Conservation (phyloP, 192 early-diverging fungal species). For the Coemansia sp. region DNA sequence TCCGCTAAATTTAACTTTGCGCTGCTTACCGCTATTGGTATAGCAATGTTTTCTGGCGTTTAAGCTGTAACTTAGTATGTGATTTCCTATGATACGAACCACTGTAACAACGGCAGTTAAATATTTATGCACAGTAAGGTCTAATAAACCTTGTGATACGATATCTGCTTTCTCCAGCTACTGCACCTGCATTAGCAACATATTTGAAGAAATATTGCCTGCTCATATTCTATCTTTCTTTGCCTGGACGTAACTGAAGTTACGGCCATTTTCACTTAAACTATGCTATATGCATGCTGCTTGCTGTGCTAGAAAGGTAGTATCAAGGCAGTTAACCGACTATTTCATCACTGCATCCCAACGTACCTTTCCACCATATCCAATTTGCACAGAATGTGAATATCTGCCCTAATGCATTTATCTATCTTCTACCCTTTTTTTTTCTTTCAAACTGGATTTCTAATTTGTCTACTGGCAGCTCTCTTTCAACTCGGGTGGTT, state of each 20-base stretch:
- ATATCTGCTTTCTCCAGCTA: neutral
- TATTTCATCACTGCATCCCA: neutral
- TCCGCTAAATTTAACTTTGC: neutral
- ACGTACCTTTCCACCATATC: neutral
- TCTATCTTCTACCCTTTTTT: neutral
- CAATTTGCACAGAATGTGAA: neutral
- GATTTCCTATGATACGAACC: neutral
- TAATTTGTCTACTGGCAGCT: neutral
- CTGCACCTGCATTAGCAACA: neutral
- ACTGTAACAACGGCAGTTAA: slow-evolving; percentile 6
- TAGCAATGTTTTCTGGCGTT: slow-evolving; percentile 8
- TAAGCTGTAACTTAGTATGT: slow-evolving; percentile 5
- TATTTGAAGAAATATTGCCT: neutral
- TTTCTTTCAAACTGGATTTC: neutral
- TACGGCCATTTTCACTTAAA: neutral
- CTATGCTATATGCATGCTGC: neutral
- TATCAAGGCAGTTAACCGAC: neutral
- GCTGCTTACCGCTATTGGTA: slow-evolving; percentile 6
- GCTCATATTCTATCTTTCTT: neutral
- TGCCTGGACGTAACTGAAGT: neutral
- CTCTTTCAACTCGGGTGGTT: neutral
- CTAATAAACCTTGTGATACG: neutral
- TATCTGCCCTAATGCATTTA: too few relatives aligned
- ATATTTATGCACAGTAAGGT: neutral
- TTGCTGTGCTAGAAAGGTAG: neutral